phyloP scores from a whole-genome alignment of 345 rosid genomes.

The Reutealis trisperma region DNA sequence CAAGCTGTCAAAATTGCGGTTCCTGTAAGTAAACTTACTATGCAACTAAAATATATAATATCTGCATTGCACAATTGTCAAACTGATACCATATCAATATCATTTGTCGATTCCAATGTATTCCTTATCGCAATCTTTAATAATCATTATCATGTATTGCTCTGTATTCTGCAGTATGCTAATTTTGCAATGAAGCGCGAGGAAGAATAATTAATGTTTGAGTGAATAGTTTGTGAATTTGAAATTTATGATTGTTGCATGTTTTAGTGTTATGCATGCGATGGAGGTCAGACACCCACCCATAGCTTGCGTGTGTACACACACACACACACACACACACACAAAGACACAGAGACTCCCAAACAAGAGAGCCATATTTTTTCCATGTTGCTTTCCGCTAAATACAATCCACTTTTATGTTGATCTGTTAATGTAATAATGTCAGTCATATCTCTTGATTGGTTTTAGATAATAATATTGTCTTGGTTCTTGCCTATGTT shows the following conservation, averaged over 20 bases:
- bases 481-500: conserved; percentile 18
- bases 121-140: neutral
- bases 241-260: neutral
- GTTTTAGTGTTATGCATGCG: neutral
- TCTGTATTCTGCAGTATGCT: neutral
- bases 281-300: neutral
- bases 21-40: conserved; percentile 67
- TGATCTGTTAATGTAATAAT: neutral
- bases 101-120: neutral
- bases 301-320: neutral
- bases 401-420: too few relatives aligned
- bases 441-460: conserved; percentile 1
- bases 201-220: neutral
- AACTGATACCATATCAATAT: neutral
- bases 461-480: conserved; percentile 15
- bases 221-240: neutral
- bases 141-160: neutral
- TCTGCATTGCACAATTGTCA: neutral
- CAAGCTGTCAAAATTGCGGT: conserved; percentile 82
- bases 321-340: too few relatives aligned
- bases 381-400: neutral
- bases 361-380: neutral
- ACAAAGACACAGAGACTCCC: neutral
- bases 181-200: neutral
- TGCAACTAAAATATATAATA: neutral